These are phyloP conservation scores for Apostasia ramifera DNA, from an alignment of 106 monocot genomes.

Conservation along the genomic window DNA sequence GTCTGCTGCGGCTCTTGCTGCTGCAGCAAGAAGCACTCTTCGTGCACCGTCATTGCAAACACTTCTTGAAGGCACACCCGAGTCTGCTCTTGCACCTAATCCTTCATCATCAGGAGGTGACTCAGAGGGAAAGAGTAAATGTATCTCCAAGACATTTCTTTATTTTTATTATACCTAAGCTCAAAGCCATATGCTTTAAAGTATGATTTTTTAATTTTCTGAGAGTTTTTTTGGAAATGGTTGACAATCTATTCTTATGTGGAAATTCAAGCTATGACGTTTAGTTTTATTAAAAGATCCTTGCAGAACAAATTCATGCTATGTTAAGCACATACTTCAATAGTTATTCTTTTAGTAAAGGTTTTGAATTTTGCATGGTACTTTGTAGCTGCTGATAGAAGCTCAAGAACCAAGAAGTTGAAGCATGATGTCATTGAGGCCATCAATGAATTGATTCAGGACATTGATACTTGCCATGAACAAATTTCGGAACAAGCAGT, in stretches of 20 bases:
- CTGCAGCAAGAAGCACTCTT: conserved; percentile 84
- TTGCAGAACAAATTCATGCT: no score
- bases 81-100: conserved; percentile 27
- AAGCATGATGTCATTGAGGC: conserved; percentile 92
- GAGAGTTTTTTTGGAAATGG: no score
- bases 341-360: no score
- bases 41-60: conserved; percentile 94
- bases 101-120: conserved; percentile 78
- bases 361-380: conserved; percentile 9
- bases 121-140: conserved; percentile 95
- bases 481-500: conserved; percentile 95
- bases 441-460: conserved; percentile 87
- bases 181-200: not conserved
- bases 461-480: conserved; percentile 89
- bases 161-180: not conserved
- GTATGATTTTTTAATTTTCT: no score
- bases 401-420: conserved; percentile 52
- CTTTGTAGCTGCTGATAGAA: conserved; percentile 63
- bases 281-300: not conserved
- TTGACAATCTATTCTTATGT: not conserved
- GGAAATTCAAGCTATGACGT: not conserved
- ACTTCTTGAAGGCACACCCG: conserved; percentile 79
- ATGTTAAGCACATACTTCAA: no score
- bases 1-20: conserved; percentile 83
- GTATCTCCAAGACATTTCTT: conserved; percentile 21